Percentiles rank a stretch among this genome's conserved stretches.
Evolutionary conservation across 192 early-diverging fungal genomes (phyloP).

Genomic region (Rhizophagus prolifer): DNA sequence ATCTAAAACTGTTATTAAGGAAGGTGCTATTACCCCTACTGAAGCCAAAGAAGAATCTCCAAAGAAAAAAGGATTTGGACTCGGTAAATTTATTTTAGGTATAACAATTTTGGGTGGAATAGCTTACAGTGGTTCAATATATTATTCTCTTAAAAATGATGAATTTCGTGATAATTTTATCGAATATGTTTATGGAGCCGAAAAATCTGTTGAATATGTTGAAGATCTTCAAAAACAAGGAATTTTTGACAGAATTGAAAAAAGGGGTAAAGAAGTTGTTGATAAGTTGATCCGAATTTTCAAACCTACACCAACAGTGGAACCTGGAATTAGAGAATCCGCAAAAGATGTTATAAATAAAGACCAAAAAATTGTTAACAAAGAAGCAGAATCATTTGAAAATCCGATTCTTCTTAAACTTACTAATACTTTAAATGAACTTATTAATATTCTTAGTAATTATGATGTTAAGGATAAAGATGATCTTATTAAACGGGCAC

Average conservation of each 20-base stretch:
- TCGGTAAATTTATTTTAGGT: constrained; percentile 6
- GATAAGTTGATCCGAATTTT: neutral
- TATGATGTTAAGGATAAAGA: neutral
- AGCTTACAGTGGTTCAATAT: constrained; percentile 51
- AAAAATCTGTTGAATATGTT: constrained; percentile 51
- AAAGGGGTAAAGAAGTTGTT: neutral
- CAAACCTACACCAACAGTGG: neutral
- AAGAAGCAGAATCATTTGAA: neutral
- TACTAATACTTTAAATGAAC: neutral
- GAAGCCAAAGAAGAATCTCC: neutral
- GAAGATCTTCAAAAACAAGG: constrained; percentile 50
- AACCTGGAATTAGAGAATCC: too few species aligned
- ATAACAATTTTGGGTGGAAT: constrained; percentile 36
- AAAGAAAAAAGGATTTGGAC: constrained; percentile 12
- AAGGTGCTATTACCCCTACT: neutral
- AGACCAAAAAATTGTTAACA: neutral
- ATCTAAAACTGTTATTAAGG: neutral
- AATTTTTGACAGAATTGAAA: constrained; percentile 28
- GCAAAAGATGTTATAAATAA: neutral
- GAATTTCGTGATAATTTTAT: constrained; percentile 62
- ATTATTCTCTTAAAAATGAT: constrained; percentile 51
- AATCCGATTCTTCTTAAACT: constrained; percentile 15
- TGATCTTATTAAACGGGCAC: neutral
- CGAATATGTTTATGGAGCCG: constrained; percentile 57
- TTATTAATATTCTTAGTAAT: constrained; percentile 6